Evolutionary conservation across 1,284 basidiomycete species (phyloP).

Genomic region (Athelia psychrophila): DNA sequence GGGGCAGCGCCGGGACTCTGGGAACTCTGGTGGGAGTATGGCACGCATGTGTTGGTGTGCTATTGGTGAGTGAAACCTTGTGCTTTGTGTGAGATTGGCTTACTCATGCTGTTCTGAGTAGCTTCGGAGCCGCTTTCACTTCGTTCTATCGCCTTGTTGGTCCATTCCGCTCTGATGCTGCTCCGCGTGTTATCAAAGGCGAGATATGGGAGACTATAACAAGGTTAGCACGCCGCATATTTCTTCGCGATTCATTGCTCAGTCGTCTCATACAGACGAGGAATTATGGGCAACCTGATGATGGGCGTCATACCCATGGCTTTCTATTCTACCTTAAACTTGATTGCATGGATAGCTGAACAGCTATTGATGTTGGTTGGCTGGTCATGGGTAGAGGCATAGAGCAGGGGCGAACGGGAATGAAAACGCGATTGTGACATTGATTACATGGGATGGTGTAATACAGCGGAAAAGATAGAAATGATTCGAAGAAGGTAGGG

Average conservation of each 20-base stretch:
- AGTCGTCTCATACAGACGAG: conserved; percentile 41
- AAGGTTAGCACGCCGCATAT: conserved; percentile 32
- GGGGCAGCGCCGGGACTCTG: conserved; percentile 51
- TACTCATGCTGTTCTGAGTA: conserved; percentile 12
- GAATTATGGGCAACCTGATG: conserved; percentile 50
- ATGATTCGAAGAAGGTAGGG: no score
- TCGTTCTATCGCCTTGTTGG: conserved; percentile 61
- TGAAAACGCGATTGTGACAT: background rate
- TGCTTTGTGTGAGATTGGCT: background rate
- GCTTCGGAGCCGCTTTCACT: conserved; percentile 62
- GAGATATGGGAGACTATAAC: conserved; percentile 67
- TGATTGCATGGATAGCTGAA: background rate
- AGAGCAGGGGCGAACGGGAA: background rate
- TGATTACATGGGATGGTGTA: no score
- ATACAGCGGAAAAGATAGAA: no score
- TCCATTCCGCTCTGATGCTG: conserved; percentile 41
- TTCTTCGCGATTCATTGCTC: conserved; percentile 11
- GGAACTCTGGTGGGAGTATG: conserved; percentile 48
- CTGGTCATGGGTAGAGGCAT: no score
- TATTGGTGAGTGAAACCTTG: conserved; percentile 45
- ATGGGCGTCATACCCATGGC: conserved; percentile 63
- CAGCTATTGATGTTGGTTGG: background rate
- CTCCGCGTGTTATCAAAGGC: conserved; percentile 46
- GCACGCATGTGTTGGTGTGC: conserved; percentile 49
- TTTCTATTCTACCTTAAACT: conserved; percentile 37